Percentiles rank a stretch among this genome's conserved stretches.
Evolutionary conservation across 208 protist genomes (phyloP).

Genomic region (Leishmania aethiopica): DNA sequence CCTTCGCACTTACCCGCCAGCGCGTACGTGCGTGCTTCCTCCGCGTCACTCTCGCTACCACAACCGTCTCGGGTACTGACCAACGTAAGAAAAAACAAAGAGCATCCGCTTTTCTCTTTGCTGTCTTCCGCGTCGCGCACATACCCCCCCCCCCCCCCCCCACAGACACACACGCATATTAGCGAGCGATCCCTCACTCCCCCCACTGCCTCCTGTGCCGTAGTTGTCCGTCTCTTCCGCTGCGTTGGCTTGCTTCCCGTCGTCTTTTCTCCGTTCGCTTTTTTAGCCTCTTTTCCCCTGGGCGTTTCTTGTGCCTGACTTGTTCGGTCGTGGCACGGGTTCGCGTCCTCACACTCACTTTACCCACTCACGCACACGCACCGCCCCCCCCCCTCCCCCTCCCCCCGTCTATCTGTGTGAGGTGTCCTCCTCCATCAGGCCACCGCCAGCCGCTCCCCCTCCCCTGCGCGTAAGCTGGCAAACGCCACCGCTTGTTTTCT

Average conservation of each 20-base stretch:
- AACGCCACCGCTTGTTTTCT: not conserved
- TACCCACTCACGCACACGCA: constrained; percentile 2
- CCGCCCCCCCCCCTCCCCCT: not conserved
- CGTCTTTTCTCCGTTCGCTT: not conserved
- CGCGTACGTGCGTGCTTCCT: not conserved
- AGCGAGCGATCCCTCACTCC: not conserved
- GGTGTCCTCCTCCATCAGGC: not conserved
- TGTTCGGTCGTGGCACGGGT: not conserved
- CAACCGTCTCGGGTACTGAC: not conserved
- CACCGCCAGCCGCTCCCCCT: not conserved
- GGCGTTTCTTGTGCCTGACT: not conserved
- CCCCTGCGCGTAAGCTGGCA: not conserved
- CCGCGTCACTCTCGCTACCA: not conserved
- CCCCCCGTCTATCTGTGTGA: not conserved
- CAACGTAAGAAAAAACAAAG: too few species aligned
- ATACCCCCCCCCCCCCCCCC: not conserved
- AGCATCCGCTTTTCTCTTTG: not conserved
- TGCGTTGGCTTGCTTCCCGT: not conserved
- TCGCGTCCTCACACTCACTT: not conserved
- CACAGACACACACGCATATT: not conserved
- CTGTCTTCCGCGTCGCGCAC: not conserved
- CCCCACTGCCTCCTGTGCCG: not conserved
- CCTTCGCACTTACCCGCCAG: not conserved
- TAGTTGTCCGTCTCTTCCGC: not conserved
- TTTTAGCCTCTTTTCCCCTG: not conserved